Conservation (phyloP, 306 rosid genomes). For the Delonix regia region DNA sequence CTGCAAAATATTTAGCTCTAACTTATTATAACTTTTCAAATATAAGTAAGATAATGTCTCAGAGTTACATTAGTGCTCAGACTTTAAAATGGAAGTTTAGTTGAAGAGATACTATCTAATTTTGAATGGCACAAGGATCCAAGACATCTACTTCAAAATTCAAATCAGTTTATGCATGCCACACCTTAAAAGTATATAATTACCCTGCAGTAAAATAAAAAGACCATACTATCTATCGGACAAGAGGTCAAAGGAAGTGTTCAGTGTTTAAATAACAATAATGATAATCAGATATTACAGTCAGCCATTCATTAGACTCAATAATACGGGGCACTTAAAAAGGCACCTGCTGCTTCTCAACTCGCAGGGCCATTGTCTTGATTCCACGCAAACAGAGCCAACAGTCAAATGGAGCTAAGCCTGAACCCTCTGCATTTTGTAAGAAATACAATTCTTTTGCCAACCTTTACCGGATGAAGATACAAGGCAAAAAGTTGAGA, state of each 20-base stretch:
- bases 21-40: constrained; percentile 2
- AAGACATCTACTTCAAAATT: constrained; percentile 14
- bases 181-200: background rate
- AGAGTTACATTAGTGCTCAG: background rate
- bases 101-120: background rate
- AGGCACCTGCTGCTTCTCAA: constrained; percentile 93
- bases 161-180: constrained; percentile 5
- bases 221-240: background rate
- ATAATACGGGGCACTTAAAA: background rate
- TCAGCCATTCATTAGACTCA: constrained; percentile 10
- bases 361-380: constrained; percentile 88
- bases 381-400: constrained; percentile 88
- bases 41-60: background rate
- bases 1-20: constrained; percentile 48
- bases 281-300: constrained; percentile 15
- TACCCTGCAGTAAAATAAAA: background rate
- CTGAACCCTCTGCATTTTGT: constrained; percentile 93
- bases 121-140: background rate
- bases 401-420: constrained; percentile 92
- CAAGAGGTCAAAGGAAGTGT: background rate
- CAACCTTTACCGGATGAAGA: constrained; percentile 54
- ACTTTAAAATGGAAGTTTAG: background rate
- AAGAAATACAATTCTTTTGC: constrained; percentile 82
- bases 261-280: background rate
- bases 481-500: constrained; percentile 21